Percentiles rank a stretch among this genome's conserved stretches.
These are phyloP conservation scores for Prillingera fragicola DNA, from an alignment of 1,284 basidiomycete species.

Conservation along the genomic window DNA sequence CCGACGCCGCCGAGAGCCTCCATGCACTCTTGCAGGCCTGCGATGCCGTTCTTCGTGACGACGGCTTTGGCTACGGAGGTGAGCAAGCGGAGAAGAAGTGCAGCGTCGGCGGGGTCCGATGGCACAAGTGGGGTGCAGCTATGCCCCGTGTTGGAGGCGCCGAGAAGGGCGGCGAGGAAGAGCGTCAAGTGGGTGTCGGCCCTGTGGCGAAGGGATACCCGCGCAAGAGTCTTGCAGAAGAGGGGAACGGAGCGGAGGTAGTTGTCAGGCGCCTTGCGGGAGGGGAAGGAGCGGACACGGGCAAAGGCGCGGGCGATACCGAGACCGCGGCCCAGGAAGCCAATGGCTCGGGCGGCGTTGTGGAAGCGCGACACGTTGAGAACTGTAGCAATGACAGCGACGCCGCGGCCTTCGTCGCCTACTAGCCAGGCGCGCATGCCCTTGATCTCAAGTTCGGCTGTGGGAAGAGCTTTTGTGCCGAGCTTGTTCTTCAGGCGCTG, in stretches of 20 bases:
- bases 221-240: constrained; percentile 59
- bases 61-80: constrained; percentile 70
- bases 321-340: constrained; percentile 58
- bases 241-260: constrained; percentile 50
- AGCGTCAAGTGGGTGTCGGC: constrained; percentile 61
- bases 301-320: constrained; percentile 62
- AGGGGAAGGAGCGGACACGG: constrained; percentile 50
- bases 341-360: constrained; percentile 57
- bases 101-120: constrained; percentile 28
- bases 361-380: constrained; percentile 71
- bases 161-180: constrained; percentile 58
- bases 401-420: constrained; percentile 59
- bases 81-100: constrained; percentile 58
- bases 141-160: too few species aligned
- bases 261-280: constrained; percentile 52
- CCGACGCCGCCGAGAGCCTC: constrained; percentile 63
- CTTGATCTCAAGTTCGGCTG: constrained; percentile 66
- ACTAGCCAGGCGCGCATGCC: constrained; percentile 62
- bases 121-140: constrained; percentile 8
- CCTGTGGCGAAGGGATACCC: constrained; percentile 58
- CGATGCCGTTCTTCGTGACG: constrained; percentile 59
- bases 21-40: constrained; percentile 78
- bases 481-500: constrained; percentile 75
- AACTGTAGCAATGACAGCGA: constrained; percentile 64
- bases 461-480: constrained; percentile 69